Evolutionary conservation across 176 grass and related monocot species (phyloP), one percentile per base, ranked within the genome.

Genomic region (Musa itinerans): DNA sequence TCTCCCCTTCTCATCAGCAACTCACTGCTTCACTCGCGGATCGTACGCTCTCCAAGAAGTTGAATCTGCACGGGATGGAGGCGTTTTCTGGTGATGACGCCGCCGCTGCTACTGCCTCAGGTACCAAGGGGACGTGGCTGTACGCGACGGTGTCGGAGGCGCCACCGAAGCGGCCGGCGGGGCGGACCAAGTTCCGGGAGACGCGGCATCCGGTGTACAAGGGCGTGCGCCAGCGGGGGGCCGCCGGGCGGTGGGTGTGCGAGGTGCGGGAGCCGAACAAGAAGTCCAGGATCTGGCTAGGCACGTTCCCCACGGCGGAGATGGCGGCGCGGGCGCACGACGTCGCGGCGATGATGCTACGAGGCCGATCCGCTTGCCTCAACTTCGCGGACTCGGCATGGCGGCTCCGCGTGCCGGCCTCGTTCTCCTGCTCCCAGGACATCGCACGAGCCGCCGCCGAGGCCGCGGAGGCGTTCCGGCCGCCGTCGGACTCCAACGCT

Each of bases 301-400:
- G 67, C 25, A 69, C 67, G 15, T 69, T 69, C 67, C 67, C 67
- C 16, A 69, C 67, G 0, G 34, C 67, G 34, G 67, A 69, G 67
- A 69, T 69, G 67, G 67, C 67, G 13, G 67, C 67, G 29, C 67
- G 67, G 16, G 67, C 67, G 1, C 67, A 69, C 67, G 67, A 69
- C 34, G 67, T 69, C 8, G 67, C 67, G 1, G 67, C 67, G 27
- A 69, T 69, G 67, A 69, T 69, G 67, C 67, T 69, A 34, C 68
- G 68, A 3, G 68, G 68, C 68, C 68, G 68, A 34, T 25, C 14
- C 48, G 48, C 68, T 19, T 70, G 68, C 68, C 68, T 70, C 68
- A 70, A 70, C 48, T 70, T 70, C 29, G 68, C 68, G 8, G 68
- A 70, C 48, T 70, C 68, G 17, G 68, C 68, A 16, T 70, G 68